These are phyloP conservation scores for Symbiodinium pilosum DNA, from an alignment of 73 alveolate genomes.

Conservation along the genomic window DNA sequence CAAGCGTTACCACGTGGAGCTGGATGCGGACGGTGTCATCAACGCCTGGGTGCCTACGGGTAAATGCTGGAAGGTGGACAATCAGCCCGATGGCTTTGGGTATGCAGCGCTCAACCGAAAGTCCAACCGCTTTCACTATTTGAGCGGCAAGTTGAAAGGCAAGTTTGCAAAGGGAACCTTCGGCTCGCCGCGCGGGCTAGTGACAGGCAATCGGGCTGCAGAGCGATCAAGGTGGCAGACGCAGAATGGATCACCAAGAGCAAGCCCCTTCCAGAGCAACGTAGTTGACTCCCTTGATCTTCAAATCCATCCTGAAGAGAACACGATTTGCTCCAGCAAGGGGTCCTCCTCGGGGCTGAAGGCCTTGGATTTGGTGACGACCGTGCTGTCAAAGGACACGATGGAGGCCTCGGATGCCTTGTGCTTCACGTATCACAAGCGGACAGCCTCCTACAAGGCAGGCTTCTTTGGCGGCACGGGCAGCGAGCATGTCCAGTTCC, in stretches of 20 bases:
- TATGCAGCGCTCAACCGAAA: background rate
- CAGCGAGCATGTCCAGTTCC: background rate
- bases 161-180: slow-evolving; percentile 7
- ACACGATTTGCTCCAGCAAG: background rate
- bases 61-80: background rate
- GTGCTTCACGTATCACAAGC: background rate
- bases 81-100: background rate
- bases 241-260: background rate
- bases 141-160: background rate
- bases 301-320: too few species aligned
- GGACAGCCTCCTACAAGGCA: background rate
- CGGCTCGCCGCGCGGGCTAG: background rate
- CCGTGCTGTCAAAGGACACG: background rate
- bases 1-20: slow-evolving; percentile 29
- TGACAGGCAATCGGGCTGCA: background rate
- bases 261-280: background rate
- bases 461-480: background rate
- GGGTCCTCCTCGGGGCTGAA: background rate
- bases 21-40: background rate
- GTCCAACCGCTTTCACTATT: slow-evolving; percentile 6
- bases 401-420: background rate
- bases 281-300: too few species aligned
- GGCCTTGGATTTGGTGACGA: background rate
- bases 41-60: slow-evolving; percentile 28
- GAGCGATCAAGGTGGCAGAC: background rate